phyloP scores from a whole-genome alignment of 768 basidiomycete species.

The Termitomyces eurrhizus region DNA sequence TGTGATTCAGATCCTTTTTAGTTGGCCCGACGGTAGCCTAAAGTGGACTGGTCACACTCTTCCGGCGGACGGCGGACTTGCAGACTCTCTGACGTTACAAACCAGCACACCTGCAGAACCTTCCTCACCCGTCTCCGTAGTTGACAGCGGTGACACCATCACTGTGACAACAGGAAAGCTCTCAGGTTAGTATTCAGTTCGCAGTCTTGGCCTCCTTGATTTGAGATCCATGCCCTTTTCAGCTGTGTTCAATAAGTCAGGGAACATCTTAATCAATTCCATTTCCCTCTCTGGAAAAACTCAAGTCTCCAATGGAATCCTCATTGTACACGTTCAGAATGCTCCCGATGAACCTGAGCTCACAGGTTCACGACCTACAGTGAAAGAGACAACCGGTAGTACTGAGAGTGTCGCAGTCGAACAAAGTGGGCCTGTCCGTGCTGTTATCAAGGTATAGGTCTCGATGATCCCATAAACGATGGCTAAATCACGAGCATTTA shows the following conservation, averaged over 20 bases:
- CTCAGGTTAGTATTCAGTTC: conserved; percentile 19
- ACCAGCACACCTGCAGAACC: conserved; percentile 32
- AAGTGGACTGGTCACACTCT: conserved; percentile 39
- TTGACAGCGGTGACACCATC: conserved; percentile 18
- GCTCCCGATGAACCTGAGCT: conserved; percentile 31
- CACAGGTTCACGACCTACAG: conserved; percentile 19
- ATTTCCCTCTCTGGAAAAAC: conserved; percentile 24
- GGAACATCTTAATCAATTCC: conserved; percentile 27
- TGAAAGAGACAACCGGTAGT: conserved; percentile 22
- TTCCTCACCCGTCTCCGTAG: conserved; percentile 26
- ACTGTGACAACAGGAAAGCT: conserved; percentile 32
- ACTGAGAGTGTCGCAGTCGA: conserved; percentile 28
- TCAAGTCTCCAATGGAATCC: conserved; percentile 24
- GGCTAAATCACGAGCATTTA: background rate
- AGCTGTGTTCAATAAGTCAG: conserved; percentile 30
- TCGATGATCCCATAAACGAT: background rate
- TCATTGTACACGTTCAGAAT: conserved; percentile 30
- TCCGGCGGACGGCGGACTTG: conserved; percentile 22
- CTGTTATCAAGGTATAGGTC: conserved; percentile 30
- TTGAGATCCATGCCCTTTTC: background rate
- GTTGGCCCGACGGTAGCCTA: conserved; percentile 36
- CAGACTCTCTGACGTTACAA: conserved; percentile 21
- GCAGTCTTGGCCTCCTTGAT: background rate
- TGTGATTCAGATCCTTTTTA: conserved; percentile 4
- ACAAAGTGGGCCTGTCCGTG: conserved; percentile 32